phyloP scores from a whole-genome alignment of 495 filamentous ascomycete species.

The Choiromyces venosus region DNA sequence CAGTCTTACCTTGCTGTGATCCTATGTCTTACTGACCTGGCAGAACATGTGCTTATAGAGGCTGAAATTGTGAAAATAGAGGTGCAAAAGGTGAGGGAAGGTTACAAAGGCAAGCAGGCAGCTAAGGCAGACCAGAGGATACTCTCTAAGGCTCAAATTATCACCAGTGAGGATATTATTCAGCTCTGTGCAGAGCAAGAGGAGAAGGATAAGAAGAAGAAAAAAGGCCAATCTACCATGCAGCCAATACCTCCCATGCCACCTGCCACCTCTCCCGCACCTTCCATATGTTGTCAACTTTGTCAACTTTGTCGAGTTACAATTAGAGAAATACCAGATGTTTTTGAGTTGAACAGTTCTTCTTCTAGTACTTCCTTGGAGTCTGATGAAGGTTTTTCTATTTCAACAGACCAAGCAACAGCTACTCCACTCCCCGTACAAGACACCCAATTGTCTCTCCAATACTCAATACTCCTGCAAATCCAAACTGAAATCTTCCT shows the following conservation, averaged over 20 bases:
- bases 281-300: no score
- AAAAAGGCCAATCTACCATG: neutral
- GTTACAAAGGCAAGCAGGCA: constrained; percentile 12
- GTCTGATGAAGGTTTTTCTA: no score
- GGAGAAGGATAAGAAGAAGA: neutral
- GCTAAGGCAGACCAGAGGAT: constrained; percentile 1
- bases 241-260: neutral
- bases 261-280: neutral
- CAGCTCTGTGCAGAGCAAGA: constrained; percentile 7
- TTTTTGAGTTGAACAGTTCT: neutral
- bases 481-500: no score
- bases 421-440: no score
- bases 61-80: constrained; percentile 4
- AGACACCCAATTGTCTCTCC: no score
- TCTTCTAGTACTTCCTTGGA: neutral
- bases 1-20: neutral
- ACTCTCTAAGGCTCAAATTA: constrained; percentile 8
- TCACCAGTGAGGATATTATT: constrained; percentile 14
- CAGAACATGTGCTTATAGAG: constrained; percentile 8
- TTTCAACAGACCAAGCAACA: no score
- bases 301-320: no score
- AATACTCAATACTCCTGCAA: no score
- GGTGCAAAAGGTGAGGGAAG: neutral
- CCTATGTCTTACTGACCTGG: constrained; percentile 6
- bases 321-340: neutral